Evolutionary conservation across 1,284 basidiomycete genomes (phyloP).

Genomic region (Malassezia sympodialis): DNA sequence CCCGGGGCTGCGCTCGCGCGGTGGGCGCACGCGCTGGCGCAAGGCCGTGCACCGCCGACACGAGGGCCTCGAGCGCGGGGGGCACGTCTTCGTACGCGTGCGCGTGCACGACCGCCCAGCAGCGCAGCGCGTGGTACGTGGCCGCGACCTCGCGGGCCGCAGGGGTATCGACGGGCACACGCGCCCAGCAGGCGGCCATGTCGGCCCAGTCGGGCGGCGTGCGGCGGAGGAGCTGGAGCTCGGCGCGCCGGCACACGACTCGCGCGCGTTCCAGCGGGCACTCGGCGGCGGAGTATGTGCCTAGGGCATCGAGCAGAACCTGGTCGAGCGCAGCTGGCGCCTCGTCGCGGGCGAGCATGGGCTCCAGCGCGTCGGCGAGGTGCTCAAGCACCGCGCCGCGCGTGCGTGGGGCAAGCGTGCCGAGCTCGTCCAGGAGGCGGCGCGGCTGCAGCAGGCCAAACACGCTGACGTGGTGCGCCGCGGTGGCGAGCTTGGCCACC

Average conservation of each 20-base stretch:
- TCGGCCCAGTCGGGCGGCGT: background rate
- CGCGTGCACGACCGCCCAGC: background rate
- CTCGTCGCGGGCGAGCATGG: conserved; percentile 23
- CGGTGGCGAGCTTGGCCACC: conserved; percentile 10
- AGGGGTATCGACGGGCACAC: background rate
- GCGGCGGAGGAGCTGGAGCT: conserved; percentile 19
- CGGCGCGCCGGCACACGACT: conserved; percentile 19
- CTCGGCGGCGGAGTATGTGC: conserved; percentile 9
- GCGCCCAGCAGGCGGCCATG: background rate
- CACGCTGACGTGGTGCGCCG: conserved; percentile 23
- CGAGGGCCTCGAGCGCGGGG: background rate
- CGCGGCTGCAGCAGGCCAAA: conserved; percentile 21
- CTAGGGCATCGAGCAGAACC: conserved; percentile 14
- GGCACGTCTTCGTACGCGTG: background rate
- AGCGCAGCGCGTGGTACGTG: background rate
- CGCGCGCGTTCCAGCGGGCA: conserved; percentile 27
- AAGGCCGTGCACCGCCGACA: background rate
- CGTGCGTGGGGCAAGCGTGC: background rate
- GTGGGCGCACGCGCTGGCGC: background rate
- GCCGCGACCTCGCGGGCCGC: background rate
- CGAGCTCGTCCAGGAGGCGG: background rate
- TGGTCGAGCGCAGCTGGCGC: conserved; percentile 18
- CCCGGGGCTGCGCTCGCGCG: background rate
- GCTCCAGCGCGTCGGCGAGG: conserved; percentile 16
- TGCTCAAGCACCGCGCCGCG: conserved; percentile 26